Evolutionary conservation across 768 basidiomycete species (phyloP), one percentile per base, ranked within the genome.

Genomic region (Phlebiopsis flavidoalba): DNA sequence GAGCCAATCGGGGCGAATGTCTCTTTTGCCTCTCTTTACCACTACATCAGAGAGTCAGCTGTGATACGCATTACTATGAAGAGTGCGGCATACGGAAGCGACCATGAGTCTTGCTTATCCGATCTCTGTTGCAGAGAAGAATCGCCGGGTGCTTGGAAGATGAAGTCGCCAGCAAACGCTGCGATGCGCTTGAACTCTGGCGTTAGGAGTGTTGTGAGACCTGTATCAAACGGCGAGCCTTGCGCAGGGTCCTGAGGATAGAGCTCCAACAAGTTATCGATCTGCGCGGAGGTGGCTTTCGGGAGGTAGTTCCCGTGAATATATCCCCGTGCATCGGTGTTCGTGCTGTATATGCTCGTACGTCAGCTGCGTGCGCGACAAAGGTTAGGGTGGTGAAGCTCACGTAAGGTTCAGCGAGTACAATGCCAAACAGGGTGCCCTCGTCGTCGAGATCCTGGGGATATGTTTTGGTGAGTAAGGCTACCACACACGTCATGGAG

Each of bases 191-290:
- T 73, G 65, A 61, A 71, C 53, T 71, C 54, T 11, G 80, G 77
- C 81, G 59, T 74, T 73, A 83, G 43, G 0, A n/a, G 73, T 75
- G 59, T 84, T 82, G 17, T 60, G 37, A 65, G 24, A 0, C 78
- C 75, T 0, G 84, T 85, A 58, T 74, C 74, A 62, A 79, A 86
- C 0, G 84, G 84, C 0, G 83, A 84, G n/a, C 84, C 84, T 54
- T 76, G 64, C 1, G 70, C 69, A 1, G 74, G 64, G 53, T 80
- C 75, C 0, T 65, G 56, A 6, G 67, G 65, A 48, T 72, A 73
- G 7, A 69, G 53, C 11, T 43, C 45, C 24, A 70, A 46, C 24
- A 70, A 52, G 19, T 46, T 45, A 19, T 65, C 55, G 6, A 72
- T 11, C 36, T 67, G 63, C 0, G 17, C 37, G 15, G 60, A 50